Evolutionary conservation across 345 rosid genomes (phyloP), one percentile per base, ranked within the genome.

Genomic region (Eucalyptus marginata): DNA sequence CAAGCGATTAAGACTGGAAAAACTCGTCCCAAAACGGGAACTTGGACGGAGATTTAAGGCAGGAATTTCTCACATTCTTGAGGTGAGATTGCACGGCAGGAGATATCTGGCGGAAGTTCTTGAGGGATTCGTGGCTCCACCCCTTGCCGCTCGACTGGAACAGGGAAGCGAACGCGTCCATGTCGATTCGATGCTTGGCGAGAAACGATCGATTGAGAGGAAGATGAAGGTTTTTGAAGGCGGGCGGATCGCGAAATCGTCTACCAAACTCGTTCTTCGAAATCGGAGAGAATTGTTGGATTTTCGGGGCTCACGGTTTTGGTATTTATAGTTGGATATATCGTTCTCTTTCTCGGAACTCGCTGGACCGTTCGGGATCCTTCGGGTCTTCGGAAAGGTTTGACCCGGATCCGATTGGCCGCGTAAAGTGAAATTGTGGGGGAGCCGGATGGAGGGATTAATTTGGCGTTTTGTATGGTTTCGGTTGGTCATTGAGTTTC

Each of bases 161-260:
- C 93, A 95, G 93, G 46, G 99, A 94, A 68, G 98, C 89, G 92
- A 97, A 98, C 27, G 99, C 90, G 33, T 97, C 99, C 99, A 98
- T 96, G 8, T 56, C 81, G 31, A 16, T 46, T 2, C 66, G 89
- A 83, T 33, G 25, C 47, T 36, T 0, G 29, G 49, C 47, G 62
- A 88, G 25, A 27, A 8, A 0, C 50, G 24, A 59, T 49, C 10
- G 86, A 40, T 46, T n/a, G 87, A 13, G 89, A 58, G 31, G 7
- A 29, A 27, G 8, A 62, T 13, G 12, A 56, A 87, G 4, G 1
- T 7, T 8, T n/a, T 33, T 49, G 33, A 7, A 1, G 27, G 29
- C 9, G 0, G 9, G 56, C 8, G 7, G 15, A 31, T 25, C 49
- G 27, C 8, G 47, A 40, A 40, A 10, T 10, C 8, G 13, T 76